Evolutionary conservation across 164 flowering plant genomes (phyloP), one percentile per base, ranked within the genome.

Genomic region (Magnolia kwangsiensis): DNA sequence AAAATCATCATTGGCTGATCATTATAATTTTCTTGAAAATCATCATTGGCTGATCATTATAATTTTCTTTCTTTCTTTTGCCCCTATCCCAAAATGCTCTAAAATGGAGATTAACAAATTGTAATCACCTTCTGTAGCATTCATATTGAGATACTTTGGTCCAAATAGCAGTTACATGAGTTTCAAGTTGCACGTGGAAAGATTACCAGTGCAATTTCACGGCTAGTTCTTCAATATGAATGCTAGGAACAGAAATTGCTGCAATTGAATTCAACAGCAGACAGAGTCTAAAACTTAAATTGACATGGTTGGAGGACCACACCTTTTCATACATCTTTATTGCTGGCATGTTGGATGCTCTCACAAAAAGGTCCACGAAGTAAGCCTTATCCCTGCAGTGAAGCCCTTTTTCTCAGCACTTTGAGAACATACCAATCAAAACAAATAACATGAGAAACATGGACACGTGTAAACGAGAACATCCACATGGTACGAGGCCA

Each of bases 311-410:
- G 27, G 61, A 82, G 73, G 81, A 76, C 7, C 66, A 71, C n/a
- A 87, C 98, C 97, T 95, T 93, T 81, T 93, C 97, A 88, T 95
- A 92, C 99, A 93, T 95, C 92, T 92, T 93, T 85, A 93, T 95
- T 63, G 98, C 98, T 31, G 95, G 98, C 66, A 82, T 85, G 76
- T 96, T 96, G 76, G 97, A 96, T 75, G 99, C 98, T 82, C 98
- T 88, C 80, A 96, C 98, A 81, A 96, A 96, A 27, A 96, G 84
- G 82, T 96, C 99, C 78, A 96, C 97, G 81, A 93, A 96, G 80
- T 90, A 93, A 61, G 90, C 99, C 85, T 90, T 93, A 71, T 96
- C 96, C 80, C 98, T 95, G 89, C 80, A 67, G 83, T 82, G 49
- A 66, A 78, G 76, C 71, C 50, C 29, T 50, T 58, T 51, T 71